A percentile compares a stretch with the other conserved stretches of the same genome.
These are phyloP conservation scores for Lagenidium giganteum DNA, from an alignment of 352 stramenopile genomes.

Conservation along the genomic window DNA sequence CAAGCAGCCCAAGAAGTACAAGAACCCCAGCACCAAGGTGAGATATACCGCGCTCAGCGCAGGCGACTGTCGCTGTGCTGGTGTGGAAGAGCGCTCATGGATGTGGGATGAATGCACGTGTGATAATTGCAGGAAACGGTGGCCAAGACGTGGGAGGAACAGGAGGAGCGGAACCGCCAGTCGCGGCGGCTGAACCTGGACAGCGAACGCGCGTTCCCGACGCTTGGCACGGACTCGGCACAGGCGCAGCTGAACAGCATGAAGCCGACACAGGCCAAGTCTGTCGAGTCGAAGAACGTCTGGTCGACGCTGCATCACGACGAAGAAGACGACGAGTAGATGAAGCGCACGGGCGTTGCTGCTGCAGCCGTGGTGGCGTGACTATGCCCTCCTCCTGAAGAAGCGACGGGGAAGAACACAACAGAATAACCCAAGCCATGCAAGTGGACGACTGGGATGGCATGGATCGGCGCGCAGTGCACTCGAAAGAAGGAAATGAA, in stretches of 20 bases:
- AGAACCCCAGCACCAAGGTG: slow-evolving; percentile 38
- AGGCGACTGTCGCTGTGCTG: too few species aligned
- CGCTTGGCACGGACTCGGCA: slow-evolving; percentile 36
- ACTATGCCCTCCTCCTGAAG: too few species aligned
- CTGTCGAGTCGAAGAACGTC: slow-evolving; percentile 52
- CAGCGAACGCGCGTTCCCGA: slow-evolving; percentile 65
- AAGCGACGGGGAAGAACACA: too few species aligned
- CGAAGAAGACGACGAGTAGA: slow-evolving; percentile 47
- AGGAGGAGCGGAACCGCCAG: slow-evolving; percentile 49
- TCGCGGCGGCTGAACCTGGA: slow-evolving; percentile 41
- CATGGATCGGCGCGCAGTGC: too few species aligned
- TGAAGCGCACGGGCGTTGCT: too few species aligned
- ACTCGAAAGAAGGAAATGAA: too few species aligned
- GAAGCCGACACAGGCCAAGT: slow-evolving; percentile 40
- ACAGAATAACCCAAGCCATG: too few species aligned
- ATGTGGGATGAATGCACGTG: too few species aligned
- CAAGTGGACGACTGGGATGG: too few species aligned
- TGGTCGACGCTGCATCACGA: slow-evolving; percentile 47
- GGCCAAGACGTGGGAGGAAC: slow-evolving; percentile 49
- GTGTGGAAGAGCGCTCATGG: too few species aligned
- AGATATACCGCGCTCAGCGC: too few species aligned
- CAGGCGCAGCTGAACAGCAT: slow-evolving; percentile 41
- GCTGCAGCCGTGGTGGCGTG: too few species aligned
- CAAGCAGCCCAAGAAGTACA: slow-evolving; percentile 76
- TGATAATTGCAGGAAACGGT: slow-evolving; percentile 49